These are phyloP conservation scores for Phyllosticta paracitricarpa DNA, from an alignment of 2,329 filamentous ascomycete genomes.

Conservation along the genomic window DNA sequence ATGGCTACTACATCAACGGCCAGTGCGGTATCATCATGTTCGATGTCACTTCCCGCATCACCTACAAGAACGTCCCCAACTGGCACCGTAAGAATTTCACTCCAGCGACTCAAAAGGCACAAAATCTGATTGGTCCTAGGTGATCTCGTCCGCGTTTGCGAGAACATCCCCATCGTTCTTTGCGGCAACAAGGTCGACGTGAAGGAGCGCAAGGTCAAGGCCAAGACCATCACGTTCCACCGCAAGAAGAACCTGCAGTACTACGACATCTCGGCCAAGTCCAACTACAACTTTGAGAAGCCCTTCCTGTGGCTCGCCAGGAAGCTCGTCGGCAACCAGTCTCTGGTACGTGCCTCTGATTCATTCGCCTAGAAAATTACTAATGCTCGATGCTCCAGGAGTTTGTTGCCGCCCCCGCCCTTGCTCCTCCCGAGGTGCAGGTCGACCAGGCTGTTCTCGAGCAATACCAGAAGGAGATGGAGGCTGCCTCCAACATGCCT, in stretches of 20 bases:
- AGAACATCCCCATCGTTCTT: constrained; percentile 98
- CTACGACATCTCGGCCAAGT: constrained; percentile 99
- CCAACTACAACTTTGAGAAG: constrained; percentile 99
- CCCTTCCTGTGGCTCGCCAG: constrained; percentile 98
- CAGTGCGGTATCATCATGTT: constrained; percentile 99
- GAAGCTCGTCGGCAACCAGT: constrained; percentile 93
- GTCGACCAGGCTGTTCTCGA: constrained; percentile 77
- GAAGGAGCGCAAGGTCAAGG: constrained; percentile 99
- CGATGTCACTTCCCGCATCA: constrained; percentile 97
- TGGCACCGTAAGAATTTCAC: constrained; percentile 81
- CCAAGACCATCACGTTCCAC: constrained; percentile 99
- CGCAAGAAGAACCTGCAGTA: constrained; percentile 99
- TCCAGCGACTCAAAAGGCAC: neutral
- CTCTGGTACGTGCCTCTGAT: constrained; percentile 50
- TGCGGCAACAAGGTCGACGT: constrained; percentile 99
- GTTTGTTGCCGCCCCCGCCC: constrained; percentile 89
- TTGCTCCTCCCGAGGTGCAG: constrained; percentile 84
- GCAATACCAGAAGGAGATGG: constrained; percentile 84
- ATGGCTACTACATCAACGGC: constrained; percentile 99
- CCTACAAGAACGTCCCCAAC: constrained; percentile 99
- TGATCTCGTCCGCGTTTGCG: constrained; percentile 97
- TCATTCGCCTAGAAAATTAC: neutral
- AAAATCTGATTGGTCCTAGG: constrained; percentile 40
- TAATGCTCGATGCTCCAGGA: constrained; percentile 48
- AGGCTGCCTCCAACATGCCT: constrained; percentile 65